Conservation (phyloP, 441 rosid species). For the Gossypium aridum region DNA sequence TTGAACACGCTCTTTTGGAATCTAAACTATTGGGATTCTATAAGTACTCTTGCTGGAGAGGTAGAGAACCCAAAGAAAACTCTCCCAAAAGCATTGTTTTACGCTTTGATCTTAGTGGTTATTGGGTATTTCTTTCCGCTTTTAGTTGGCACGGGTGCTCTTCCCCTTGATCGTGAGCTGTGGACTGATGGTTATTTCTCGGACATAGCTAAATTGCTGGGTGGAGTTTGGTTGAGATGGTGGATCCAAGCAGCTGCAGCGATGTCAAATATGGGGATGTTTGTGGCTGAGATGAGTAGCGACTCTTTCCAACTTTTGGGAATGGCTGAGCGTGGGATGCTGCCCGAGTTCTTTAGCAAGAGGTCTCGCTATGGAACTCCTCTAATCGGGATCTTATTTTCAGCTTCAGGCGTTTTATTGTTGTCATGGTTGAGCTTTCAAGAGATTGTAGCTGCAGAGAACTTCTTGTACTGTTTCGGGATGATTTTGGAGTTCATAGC, state of each 20-base stretch:
- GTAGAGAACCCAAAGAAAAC: slow-evolving; percentile 4
- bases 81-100: slow-evolving; percentile 5
- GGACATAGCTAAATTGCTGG: slow-evolving; percentile 1
- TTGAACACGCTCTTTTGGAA: slow-evolving; percentile 7
- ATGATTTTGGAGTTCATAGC: slow-evolving; percentile 8
- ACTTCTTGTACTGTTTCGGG: slow-evolving; percentile 4
- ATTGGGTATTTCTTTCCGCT: slow-evolving; percentile 5
- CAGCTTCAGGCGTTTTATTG: background rate
- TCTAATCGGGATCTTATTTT: slow-evolving; percentile 1
- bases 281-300: slow-evolving; percentile 9
- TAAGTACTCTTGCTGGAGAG: slow-evolving; percentile 2
- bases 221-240: slow-evolving; percentile 2
- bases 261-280: slow-evolving; percentile 7
- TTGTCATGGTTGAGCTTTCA: slow-evolving; percentile 7
- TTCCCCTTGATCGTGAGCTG: slow-evolving; percentile 2
- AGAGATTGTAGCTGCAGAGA: slow-evolving; percentile 10
- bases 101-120: slow-evolving; percentile 1
- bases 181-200: slow-evolving; percentile 12
- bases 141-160: slow-evolving; percentile 2
- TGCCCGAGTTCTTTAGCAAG: background rate
- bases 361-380: slow-evolving; percentile 8
- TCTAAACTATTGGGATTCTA: slow-evolving; percentile 5
- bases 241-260: slow-evolving; percentile 6
- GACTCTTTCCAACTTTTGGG: slow-evolving; percentile 7
- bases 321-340: slow-evolving; percentile 5